phyloP scores from a whole-genome alignment of 176 grass and related monocot genomes.

The Oryza australiensis region DNA sequence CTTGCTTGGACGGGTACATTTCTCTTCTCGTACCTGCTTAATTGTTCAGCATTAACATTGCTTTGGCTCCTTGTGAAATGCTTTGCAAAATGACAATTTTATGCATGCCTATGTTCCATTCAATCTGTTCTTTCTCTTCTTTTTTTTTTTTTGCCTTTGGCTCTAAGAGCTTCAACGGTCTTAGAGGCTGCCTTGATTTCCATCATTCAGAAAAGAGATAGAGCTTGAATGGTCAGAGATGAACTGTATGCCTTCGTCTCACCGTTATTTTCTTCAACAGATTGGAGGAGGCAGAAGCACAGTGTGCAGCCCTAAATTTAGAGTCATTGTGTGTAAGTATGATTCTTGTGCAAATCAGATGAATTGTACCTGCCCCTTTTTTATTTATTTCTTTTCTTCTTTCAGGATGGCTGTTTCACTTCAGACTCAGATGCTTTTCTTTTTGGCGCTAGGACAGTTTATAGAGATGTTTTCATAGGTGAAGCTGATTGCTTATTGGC shows the following conservation, averaged over 20 bases:
- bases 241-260: neutral
- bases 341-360: constrained; percentile 9
- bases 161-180: too few species aligned
- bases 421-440: constrained; percentile 93
- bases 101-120: neutral
- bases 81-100: neutral
- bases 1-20: constrained; percentile 83
- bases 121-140: neutral
- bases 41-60: neutral
- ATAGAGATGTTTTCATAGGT: constrained; percentile 96
- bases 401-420: constrained; percentile 92
- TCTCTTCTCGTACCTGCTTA: constrained; percentile 12
- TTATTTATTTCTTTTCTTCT: constrained; percentile 38
- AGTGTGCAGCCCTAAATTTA: constrained; percentile 78
- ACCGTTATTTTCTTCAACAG: constrained; percentile 37
- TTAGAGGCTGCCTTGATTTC: too few species aligned
- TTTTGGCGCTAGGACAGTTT: constrained; percentile 91
- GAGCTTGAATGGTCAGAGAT: neutral
- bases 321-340: constrained; percentile 79
- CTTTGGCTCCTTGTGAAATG: neutral
- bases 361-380: neutral
- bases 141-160: too few species aligned
- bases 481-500: constrained; percentile 16
- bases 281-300: constrained; percentile 95
- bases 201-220: too few species aligned